Evolutionary conservation across 306 rosid species (phyloP).

Genomic region (Biancaea sappan): DNA sequence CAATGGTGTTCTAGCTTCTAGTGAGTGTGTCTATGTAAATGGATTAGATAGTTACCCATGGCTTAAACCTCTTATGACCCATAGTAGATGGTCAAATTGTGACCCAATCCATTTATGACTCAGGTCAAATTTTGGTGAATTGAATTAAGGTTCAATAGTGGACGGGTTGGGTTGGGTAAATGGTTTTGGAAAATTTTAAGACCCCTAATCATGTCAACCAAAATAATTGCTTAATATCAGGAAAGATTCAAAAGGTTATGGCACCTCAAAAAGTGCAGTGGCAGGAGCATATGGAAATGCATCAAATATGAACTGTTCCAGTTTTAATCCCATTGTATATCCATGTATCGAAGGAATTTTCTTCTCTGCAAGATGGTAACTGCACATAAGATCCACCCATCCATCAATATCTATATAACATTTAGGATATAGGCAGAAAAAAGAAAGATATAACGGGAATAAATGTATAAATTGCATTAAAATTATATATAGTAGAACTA

Average conservation of each 20-base stretch:
- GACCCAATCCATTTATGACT: too few species aligned
- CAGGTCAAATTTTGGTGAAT: too few species aligned
- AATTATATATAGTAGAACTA: neutral
- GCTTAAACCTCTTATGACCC: too few species aligned
- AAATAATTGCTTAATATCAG: neutral
- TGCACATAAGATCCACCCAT: slow-evolving; percentile 40
- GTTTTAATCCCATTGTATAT: slow-evolving; percentile 69
- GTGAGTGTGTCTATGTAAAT: too few species aligned
- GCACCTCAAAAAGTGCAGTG: slow-evolving; percentile 94
- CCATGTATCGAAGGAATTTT: slow-evolving; percentile 87
- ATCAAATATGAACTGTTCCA: slow-evolving; percentile 94
- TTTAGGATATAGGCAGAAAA: neutral
- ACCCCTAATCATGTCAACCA: too few species aligned
- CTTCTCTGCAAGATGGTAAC: slow-evolving; percentile 96
- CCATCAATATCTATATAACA: slow-evolving; percentile 29
- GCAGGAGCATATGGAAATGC: slow-evolving; percentile 93
- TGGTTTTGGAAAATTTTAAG: too few species aligned
- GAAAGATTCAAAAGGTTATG: neutral
- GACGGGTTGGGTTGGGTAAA: too few species aligned
- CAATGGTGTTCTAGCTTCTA: too few species aligned
- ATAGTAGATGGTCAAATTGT: too few species aligned
- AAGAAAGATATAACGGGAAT: neutral
- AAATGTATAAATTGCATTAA: neutral
- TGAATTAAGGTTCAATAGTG: too few species aligned
- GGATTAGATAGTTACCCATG: too few species aligned